These are phyloP conservation scores for Hydrangea macrophylla DNA, from an alignment of 148 eudicot genomes.

Conservation along the genomic window DNA sequence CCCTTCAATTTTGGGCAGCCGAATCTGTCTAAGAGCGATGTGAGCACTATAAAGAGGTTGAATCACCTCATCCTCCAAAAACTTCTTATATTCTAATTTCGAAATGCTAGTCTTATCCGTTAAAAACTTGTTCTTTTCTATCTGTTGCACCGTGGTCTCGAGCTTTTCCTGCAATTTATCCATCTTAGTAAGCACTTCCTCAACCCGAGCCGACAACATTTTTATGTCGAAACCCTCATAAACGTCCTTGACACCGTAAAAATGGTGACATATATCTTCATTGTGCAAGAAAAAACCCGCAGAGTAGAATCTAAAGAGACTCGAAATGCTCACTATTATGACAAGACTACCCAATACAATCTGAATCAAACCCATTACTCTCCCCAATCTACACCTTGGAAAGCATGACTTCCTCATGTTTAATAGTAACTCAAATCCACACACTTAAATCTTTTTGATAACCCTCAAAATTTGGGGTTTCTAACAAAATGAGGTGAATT, in stretches of 20 bases:
- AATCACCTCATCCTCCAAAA: conserved; percentile 75
- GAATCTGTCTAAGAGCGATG: conserved; percentile 79
- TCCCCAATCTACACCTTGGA: conserved; percentile 51
- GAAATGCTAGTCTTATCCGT: conserved; percentile 38
- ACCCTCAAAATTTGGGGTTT: background rate
- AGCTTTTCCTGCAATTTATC: conserved; percentile 69
- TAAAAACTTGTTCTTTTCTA: conserved; percentile 53
- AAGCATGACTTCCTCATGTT: conserved; percentile 49
- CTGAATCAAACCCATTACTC: conserved; percentile 66
- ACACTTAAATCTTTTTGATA: background rate
- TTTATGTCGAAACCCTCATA: conserved; percentile 51
- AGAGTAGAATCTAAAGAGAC: conserved; percentile 66
- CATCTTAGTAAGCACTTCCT: conserved; percentile 81
- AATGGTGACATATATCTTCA: conserved; percentile 76
- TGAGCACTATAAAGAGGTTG: conserved; percentile 81
- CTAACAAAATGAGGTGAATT: background rate
- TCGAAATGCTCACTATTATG: conserved; percentile 65
- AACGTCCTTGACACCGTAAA: conserved; percentile 40
- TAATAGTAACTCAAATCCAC: conserved; percentile 7
- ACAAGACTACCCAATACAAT: conserved; percentile 73
- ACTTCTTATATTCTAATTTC: conserved; percentile 59
- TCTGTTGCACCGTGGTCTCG: conserved; percentile 58
- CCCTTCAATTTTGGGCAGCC: conserved; percentile 54
- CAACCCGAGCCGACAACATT: conserved; percentile 56
- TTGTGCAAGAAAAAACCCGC: conserved; percentile 72